phyloP scores from a whole-genome alignment of 2,329 filamentous ascomycete genomes.

The Penicillium sp. region DNA sequence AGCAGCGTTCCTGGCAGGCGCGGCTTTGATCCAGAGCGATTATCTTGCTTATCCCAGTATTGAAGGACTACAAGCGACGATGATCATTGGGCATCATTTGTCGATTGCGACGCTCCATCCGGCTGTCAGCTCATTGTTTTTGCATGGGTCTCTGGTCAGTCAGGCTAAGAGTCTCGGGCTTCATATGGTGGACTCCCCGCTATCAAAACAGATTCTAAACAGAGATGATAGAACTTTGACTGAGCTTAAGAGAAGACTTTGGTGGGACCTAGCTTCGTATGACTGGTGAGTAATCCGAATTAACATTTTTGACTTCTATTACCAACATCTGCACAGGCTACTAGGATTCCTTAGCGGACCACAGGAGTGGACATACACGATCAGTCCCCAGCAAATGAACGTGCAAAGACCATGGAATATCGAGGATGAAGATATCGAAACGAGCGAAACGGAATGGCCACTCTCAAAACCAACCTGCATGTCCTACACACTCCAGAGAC shows the following conservation, averaged over 20 bases:
- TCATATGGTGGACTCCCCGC: slow-evolving; percentile 35
- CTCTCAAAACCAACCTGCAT: slow-evolving; percentile 42
- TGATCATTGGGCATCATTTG: slow-evolving; percentile 31
- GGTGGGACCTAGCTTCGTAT: slow-evolving; percentile 45
- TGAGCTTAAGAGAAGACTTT: slow-evolving; percentile 42
- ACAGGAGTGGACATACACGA: slow-evolving; percentile 45
- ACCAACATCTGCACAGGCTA: slow-evolving; percentile 27
- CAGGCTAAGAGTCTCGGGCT: slow-evolving; percentile 37
- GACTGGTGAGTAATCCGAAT: slow-evolving; percentile 37
- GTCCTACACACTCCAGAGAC: slow-evolving; percentile 46
- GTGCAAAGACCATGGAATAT: slow-evolving; percentile 44
- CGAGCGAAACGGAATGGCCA: slow-evolving; percentile 22
- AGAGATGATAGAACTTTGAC: slow-evolving; percentile 24
- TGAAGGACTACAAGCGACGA: slow-evolving; percentile 33
- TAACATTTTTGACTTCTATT: not conserved
- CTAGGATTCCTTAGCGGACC: slow-evolving; percentile 43
- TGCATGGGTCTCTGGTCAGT: slow-evolving; percentile 23
- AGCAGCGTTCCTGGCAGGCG: slow-evolving; percentile 28
- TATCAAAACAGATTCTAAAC: slow-evolving; percentile 13
- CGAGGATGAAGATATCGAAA: slow-evolving; percentile 38
- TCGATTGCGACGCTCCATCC: slow-evolving; percentile 25
- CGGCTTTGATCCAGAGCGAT: slow-evolving; percentile 33
- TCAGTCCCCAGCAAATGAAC: slow-evolving; percentile 43
- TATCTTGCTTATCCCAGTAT: slow-evolving; percentile 30
- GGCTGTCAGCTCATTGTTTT: slow-evolving; percentile 25